Evolutionary conservation across 2,329 filamentous ascomycete genomes (phyloP).

Genomic region (Talaromyces sp.): DNA sequence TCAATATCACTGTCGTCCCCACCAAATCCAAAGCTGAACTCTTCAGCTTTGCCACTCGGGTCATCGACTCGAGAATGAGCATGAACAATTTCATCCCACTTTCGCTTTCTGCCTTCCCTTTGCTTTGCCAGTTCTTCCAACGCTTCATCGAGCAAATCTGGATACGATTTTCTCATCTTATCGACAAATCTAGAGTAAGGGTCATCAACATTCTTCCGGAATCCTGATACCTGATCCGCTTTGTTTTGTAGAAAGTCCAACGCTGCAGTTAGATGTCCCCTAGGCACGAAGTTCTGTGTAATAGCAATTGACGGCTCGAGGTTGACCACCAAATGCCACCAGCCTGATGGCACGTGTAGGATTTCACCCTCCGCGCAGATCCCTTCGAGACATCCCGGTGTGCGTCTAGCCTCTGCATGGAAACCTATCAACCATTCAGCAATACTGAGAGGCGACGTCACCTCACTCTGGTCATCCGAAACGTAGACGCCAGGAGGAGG

Average conservation of each 20-base stretch:
- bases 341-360: slow-evolving; percentile 86
- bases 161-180: slow-evolving; percentile 62
- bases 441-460: slow-evolving; percentile 90
- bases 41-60: slow-evolving; percentile 31
- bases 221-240: slow-evolving; percentile 82
- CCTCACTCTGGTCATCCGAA: slow-evolving; percentile 83
- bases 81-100: slow-evolving; percentile 78
- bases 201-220: slow-evolving; percentile 67
- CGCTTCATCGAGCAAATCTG: slow-evolving; percentile 66
- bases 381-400: slow-evolving; percentile 78
- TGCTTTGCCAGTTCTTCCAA: slow-evolving; percentile 64
- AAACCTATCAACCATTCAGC: slow-evolving; percentile 95
- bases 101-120: slow-evolving; percentile 68
- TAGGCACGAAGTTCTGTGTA: slow-evolving; percentile 92
- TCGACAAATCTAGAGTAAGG: slow-evolving; percentile 74
- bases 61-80: slow-evolving; percentile 41
- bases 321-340: slow-evolving; percentile 97
- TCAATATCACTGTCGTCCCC: slow-evolving; percentile 56
- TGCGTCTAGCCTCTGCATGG: slow-evolving; percentile 74
- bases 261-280: slow-evolving; percentile 69
- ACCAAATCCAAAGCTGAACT: slow-evolving; percentile 64
- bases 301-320: slow-evolving; percentile 80
- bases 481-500: slow-evolving; percentile 87
- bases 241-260: slow-evolving; percentile 79
- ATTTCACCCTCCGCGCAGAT: slow-evolving; percentile 83